phyloP scores from a whole-genome alignment of 345 rosid genomes.

The Aquilaria sinensis region DNA sequence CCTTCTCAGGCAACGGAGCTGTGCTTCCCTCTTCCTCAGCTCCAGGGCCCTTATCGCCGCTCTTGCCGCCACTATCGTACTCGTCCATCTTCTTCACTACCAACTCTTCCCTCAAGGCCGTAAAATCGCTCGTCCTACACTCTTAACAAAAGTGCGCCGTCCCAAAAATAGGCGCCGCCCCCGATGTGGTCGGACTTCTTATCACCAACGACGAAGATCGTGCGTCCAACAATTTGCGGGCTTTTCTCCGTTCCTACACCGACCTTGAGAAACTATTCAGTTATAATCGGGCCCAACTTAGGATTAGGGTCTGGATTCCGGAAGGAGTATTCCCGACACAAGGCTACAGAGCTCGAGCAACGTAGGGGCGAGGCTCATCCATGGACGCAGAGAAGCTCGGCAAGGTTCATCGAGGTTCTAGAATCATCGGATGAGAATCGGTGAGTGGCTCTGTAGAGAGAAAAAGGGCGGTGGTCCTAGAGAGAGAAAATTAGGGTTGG shows the following conservation, averaged over 20 bases:
- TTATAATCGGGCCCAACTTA: conserved; percentile 17
- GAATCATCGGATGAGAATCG: conserved; percentile 22
- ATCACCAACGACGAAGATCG: conserved; percentile 18
- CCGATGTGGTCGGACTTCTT: neutral
- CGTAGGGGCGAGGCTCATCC: conserved; percentile 17
- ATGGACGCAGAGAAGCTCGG: conserved; percentile 8
- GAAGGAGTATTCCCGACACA: conserved; percentile 32
- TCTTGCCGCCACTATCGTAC: conserved; percentile 62
- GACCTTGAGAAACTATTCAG: neutral
- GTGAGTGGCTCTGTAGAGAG: conserved; percentile 5
- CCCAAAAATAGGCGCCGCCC: neutral
- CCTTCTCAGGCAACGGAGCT: conserved; percentile 92
- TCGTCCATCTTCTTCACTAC: conserved; percentile 53
- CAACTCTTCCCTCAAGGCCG: conserved; percentile 28
- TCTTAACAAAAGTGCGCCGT: conserved; percentile 17
- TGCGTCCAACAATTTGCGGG: conserved; percentile 6
- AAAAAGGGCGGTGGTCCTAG: neutral
- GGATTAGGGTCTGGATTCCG: conserved; percentile 20
- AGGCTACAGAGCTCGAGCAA: conserved; percentile 54
- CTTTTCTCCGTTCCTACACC: conserved; percentile 7
- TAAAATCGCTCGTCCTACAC: neutral
- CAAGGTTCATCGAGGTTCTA: conserved; percentile 31
- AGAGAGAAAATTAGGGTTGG: conserved; percentile 16
- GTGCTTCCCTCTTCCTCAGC: conserved; percentile 86
- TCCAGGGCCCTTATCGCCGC: conserved; percentile 47